These are phyloP conservation scores for Ceratocystis alfenasii DNA, from an alignment of 2,329 filamentous ascomycete species.

Conservation along the genomic window DNA sequence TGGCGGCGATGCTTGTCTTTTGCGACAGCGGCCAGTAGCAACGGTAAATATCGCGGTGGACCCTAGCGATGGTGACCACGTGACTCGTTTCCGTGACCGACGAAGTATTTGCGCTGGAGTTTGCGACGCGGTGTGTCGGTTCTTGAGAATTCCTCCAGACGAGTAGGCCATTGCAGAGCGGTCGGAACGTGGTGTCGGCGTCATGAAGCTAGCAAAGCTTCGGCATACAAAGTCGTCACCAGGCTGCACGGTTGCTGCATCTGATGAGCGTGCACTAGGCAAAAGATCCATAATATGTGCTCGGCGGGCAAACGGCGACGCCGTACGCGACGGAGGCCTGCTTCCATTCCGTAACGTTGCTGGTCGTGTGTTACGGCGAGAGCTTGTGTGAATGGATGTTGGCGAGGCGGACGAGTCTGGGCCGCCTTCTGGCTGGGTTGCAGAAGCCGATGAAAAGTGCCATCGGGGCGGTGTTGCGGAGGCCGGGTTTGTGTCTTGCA, in stretches of 20 bases:
- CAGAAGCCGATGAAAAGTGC: neutral
- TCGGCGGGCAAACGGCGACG: constrained; percentile 3
- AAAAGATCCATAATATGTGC: constrained; percentile 20
- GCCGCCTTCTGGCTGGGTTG: neutral
- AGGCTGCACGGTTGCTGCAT: neutral
- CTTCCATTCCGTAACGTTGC: neutral
- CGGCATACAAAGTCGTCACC: constrained; percentile 20
- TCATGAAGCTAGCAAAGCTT: constrained; percentile 22
- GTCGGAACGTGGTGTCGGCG: constrained; percentile 2
- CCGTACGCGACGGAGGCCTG: neutral
- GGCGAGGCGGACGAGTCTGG: constrained; percentile 1
- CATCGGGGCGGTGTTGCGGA: constrained; percentile 11
- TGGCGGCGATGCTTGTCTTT: constrained; percentile 15
- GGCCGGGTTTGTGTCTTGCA: constrained; percentile 3
- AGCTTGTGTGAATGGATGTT: neutral
- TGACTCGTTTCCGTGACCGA: constrained; percentile 28
- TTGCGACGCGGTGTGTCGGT: neutral
- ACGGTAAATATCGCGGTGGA: constrained; percentile 19
- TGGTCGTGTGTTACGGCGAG: neutral
- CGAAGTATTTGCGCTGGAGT: neutral
- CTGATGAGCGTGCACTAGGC: constrained; percentile 10
- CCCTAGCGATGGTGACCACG: constrained; percentile 29
- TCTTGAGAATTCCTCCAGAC: constrained; percentile 18
- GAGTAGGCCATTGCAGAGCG: neutral
- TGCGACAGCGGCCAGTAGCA: constrained; percentile 7